Percentiles rank a stretch among this genome's conserved stretches.
phyloP scores from a whole-genome alignment of 1,139 yeast genomes.

The Kluyveromyces marxianus region DNA sequence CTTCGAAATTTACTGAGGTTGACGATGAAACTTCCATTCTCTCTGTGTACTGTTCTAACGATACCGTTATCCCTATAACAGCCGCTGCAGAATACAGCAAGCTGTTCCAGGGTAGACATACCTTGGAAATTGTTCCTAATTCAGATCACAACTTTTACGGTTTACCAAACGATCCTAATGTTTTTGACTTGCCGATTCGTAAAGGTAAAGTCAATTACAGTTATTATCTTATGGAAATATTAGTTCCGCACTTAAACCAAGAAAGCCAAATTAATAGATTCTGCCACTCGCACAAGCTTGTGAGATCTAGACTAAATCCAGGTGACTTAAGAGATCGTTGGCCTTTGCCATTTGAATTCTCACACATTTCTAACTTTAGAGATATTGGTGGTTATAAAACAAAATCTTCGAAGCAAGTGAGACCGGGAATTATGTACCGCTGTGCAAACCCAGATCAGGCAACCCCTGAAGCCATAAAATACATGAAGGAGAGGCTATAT shows the following conservation, averaged over 20 bases:
- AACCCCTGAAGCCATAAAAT: conserved; percentile 29
- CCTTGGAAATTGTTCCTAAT: conserved; percentile 47
- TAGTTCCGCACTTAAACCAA: conserved; percentile 47
- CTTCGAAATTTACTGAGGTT: conserved; percentile 38
- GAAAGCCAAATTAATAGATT: conserved; percentile 49
- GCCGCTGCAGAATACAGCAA: conserved; percentile 59
- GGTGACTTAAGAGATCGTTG: conserved; percentile 34
- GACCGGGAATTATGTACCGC: conserved; percentile 51
- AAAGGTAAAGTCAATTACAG: conserved; percentile 51
- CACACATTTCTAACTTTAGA: conserved; percentile 53
- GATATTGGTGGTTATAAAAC: conserved; percentile 75
- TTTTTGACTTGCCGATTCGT: conserved; percentile 39
- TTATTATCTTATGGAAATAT: conserved; percentile 41
- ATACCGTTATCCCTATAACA: conserved; percentile 53
- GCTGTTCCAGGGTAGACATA: conserved; percentile 49
- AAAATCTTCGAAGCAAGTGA: conserved; percentile 37
- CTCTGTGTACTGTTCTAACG: conserved; percentile 66
- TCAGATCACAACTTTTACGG: conserved; percentile 86
- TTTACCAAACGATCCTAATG: conserved; percentile 30
- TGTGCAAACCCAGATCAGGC: conserved; percentile 53
- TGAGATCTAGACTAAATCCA: conserved; percentile 20
- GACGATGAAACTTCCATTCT: conserved; percentile 47
- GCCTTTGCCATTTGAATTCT: conserved; percentile 30
- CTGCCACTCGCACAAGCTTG: conserved; percentile 31
- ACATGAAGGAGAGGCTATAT: conserved; percentile 33